Conservation (phyloP, 1,139 yeast species). For the Ashbya aceris region DNA sequence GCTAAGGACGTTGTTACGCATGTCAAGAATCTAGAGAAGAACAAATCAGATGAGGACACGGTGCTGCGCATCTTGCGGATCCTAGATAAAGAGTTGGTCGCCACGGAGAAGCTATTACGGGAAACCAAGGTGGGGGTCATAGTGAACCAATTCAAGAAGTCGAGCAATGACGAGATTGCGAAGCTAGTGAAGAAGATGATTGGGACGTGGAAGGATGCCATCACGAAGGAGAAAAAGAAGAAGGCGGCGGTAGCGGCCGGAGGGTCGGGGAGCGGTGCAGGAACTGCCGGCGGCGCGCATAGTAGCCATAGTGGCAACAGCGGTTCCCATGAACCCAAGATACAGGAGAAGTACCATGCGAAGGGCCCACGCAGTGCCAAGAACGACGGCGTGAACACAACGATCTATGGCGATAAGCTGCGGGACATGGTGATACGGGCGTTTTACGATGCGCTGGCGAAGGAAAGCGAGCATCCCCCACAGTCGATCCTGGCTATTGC, state of each 20-base stretch:
- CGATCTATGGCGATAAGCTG: conserved; percentile 61
- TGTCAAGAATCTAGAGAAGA: conserved; percentile 64
- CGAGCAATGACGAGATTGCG: conserved; percentile 55
- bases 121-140: conserved; percentile 98
- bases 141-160: conserved; percentile 77
- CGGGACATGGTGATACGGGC: conserved; percentile 82
- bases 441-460: conserved; percentile 79
- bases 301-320: conserved; percentile 6
- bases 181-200: conserved; percentile 73
- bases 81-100: conserved; percentile 61
- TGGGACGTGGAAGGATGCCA: conserved; percentile 83
- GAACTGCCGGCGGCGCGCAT: conserved; percentile 9
- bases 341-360: conserved; percentile 32
- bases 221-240: conserved; percentile 58
- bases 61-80: conserved; percentile 58
- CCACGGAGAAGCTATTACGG: conserved; percentile 75
- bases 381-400: conserved; percentile 69
- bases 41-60: conserved; percentile 51
- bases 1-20: conserved; percentile 64
- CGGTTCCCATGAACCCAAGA: conserved; percentile 18
- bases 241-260: conserved; percentile 17
- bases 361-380: conserved; percentile 62
- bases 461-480: conserved; percentile 57
- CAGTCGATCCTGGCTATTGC: conserved; percentile 53
- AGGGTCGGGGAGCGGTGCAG: conserved; percentile 9